Evolutionary conservation across 352 stramenopile genomes (phyloP).

Genomic region (Globisporangium radiosum): DNA sequence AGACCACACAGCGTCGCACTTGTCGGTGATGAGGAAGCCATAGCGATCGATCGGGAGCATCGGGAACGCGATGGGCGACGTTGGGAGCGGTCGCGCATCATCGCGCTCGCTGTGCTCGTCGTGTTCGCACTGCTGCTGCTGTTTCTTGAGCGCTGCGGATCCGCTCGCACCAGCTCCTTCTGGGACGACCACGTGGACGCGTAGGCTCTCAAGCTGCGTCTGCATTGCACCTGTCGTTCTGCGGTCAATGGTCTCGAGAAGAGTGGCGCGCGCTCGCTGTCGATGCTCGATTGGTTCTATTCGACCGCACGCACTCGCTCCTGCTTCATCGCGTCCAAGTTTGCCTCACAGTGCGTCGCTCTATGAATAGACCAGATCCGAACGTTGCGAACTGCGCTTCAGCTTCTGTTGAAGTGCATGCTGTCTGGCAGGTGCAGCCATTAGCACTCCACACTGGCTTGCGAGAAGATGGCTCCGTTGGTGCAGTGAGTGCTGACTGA

Average conservation of each 20-base stretch:
- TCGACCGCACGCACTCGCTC: too few species aligned
- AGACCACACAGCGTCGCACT: slow-evolving; percentile 20
- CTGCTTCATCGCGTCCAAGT: too few species aligned
- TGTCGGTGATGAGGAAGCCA: slow-evolving; percentile 68
- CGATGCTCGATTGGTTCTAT: too few species aligned
- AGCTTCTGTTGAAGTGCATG: too few species aligned
- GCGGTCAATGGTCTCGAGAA: too few species aligned
- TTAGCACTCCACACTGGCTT: too few species aligned
- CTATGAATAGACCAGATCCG: too few species aligned
- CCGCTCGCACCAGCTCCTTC: slow-evolving; percentile 1
- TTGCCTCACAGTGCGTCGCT: too few species aligned
- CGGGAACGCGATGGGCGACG: slow-evolving; percentile 37
- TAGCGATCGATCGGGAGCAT: slow-evolving; percentile 60
- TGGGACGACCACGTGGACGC: slow-evolving; percentile 3
- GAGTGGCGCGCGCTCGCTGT: too few species aligned
- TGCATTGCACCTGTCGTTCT: slow-evolving; percentile 2
- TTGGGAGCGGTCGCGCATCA: slow-evolving; percentile 1
- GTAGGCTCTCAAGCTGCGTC: slow-evolving; percentile 12
- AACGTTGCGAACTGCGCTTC: too few species aligned
- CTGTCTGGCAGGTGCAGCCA: too few species aligned
- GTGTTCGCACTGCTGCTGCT: slow-evolving; percentile 10
- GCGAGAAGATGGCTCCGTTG: too few species aligned
- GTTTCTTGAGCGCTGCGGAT: slow-evolving; percentile 13
- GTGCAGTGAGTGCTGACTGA: neutral
- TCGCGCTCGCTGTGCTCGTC: neutral